phyloP scores from a whole-genome alignment of 2,329 filamentous ascomycete genomes.

The Thielaviopsis punctulata region DNA sequence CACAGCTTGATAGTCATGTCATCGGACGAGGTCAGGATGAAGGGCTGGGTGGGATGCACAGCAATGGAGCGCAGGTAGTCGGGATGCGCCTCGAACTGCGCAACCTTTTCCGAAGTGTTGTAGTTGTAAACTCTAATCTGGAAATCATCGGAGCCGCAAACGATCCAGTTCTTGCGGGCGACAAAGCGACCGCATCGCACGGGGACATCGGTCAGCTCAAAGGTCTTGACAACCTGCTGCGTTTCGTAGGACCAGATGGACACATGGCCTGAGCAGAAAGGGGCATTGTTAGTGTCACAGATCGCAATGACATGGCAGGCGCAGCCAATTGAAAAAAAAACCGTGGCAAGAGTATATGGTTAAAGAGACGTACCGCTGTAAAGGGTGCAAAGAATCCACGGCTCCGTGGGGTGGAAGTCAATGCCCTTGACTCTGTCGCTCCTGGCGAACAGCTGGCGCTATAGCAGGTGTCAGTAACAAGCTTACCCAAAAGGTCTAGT shows the following conservation, averaged over 20 bases:
- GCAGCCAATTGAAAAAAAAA: neutral
- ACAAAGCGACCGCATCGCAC: constrained; percentile 93
- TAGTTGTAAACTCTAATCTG: constrained; percentile 87
- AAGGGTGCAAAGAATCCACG: constrained; percentile 89
- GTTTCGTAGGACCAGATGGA: constrained; percentile 99
- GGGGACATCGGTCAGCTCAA: constrained; percentile 95
- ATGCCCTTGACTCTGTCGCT: constrained; percentile 94
- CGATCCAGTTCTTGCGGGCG: constrained; percentile 97
- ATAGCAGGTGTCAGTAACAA: constrained; percentile 1
- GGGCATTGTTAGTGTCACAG: constrained; percentile 1
- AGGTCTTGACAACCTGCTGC: constrained; percentile 93
- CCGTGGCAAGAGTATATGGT: neutral
- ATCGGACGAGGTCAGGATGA: constrained; percentile 89
- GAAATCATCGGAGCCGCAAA: constrained; percentile 90
- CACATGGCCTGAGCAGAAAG: constrained; percentile 58
- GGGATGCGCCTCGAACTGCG: constrained; percentile 89
- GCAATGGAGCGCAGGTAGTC: constrained; percentile 97
- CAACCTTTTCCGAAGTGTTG: constrained; percentile 98
- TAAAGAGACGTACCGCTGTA: constrained; percentile 60
- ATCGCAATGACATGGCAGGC: too few relatives aligned
- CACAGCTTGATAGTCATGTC: constrained; percentile 98
- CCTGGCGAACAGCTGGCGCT: constrained; percentile 45
- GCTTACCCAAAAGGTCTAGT: neutral
- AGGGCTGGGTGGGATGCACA: constrained; percentile 88
- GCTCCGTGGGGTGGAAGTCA: constrained; percentile 92